Percentiles rank a stretch among this genome's conserved stretches.
These are phyloP conservation scores for Chloromonas sp. DNA, from an alignment of 163 green algal genomes.

Conservation along the genomic window DNA sequence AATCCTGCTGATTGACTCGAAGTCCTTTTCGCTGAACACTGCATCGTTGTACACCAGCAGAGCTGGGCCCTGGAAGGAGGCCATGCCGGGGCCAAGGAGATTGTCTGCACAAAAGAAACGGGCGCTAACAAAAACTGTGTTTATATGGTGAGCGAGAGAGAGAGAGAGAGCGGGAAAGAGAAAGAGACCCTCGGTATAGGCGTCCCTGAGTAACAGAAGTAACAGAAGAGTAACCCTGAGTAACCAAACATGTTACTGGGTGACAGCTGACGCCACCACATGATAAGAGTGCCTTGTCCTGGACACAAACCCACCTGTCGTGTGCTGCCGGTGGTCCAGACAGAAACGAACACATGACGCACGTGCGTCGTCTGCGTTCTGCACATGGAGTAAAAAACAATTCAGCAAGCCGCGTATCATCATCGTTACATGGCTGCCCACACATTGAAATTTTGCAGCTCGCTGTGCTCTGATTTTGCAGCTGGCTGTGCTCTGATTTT, in stretches of 20 bases:
- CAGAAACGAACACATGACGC: conserved; percentile 60
- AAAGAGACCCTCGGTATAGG: neutral
- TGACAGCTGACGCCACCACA: too few species aligned
- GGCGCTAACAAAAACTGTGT: neutral
- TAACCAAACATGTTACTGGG: too few species aligned
- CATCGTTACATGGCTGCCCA: too few species aligned
- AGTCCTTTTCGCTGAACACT: conserved; percentile 63
- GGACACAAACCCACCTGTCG: conserved; percentile 15
- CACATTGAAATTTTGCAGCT: too few species aligned
- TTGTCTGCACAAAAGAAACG: neutral
- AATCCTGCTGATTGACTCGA: conserved; percentile 66
- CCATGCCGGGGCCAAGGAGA: conserved; percentile 46
- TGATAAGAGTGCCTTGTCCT: too few species aligned
- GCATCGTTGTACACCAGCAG: conserved; percentile 70
- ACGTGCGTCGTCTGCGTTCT: conserved; percentile 72
- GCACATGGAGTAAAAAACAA: conserved; percentile 1
- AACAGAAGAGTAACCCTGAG: neutral
- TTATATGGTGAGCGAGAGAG: neutral
- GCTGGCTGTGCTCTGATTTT: too few species aligned
- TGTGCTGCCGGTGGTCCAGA: conserved; percentile 55
- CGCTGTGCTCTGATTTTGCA: too few species aligned
- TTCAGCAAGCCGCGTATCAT: too few species aligned
- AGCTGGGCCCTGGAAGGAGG: conserved; percentile 58
- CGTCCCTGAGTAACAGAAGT: neutral
- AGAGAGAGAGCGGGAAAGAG: neutral